A percentile compares a stretch with the other conserved stretches of the same genome.
These are phyloP conservation scores for Proliferodiscus dingleyae DNA, from an alignment of 2,329 filamentous ascomycete genomes.

Conservation along the genomic window DNA sequence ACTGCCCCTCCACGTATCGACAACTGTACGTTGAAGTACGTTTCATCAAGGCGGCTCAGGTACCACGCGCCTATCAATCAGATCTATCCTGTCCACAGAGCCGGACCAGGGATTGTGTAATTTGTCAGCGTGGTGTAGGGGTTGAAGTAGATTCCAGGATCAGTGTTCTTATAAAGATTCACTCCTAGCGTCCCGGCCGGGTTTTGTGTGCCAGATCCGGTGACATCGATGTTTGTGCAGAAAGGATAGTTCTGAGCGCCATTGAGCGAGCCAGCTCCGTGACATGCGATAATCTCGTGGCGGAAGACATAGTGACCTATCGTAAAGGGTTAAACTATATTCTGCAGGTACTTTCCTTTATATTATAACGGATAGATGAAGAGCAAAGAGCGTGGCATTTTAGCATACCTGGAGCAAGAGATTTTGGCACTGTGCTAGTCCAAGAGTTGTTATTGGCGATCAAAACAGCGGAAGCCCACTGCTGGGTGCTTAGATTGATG, in stretches of 20 bases:
- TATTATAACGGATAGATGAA: neutral
- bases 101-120: conserved; percentile 32
- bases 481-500: conserved; percentile 24
- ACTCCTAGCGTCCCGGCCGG: conserved; percentile 34
- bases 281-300: conserved; percentile 35
- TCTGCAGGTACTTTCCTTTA: neutral
- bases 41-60: neutral
- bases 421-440: conserved; percentile 40
- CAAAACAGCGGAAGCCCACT: conserved; percentile 39
- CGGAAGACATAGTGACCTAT: conserved; percentile 42
- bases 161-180: conserved; percentile 36
- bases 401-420: conserved; percentile 35
- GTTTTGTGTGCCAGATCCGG: conserved; percentile 36
- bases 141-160: conserved; percentile 38
- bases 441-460: conserved; percentile 48
- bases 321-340: neutral
- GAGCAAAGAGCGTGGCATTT: neutral
- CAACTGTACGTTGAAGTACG: no score
- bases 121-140: conserved; percentile 32
- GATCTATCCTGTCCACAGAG: conserved; percentile 16
- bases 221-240: conserved; percentile 45
- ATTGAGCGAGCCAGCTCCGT: conserved; percentile 30
- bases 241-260: conserved; percentile 45
- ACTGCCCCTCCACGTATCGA: no score
- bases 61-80: no score